These are phyloP conservation scores for Dioscorea alata DNA, from an alignment of 106 monocot genomes.

Conservation along the genomic window DNA sequence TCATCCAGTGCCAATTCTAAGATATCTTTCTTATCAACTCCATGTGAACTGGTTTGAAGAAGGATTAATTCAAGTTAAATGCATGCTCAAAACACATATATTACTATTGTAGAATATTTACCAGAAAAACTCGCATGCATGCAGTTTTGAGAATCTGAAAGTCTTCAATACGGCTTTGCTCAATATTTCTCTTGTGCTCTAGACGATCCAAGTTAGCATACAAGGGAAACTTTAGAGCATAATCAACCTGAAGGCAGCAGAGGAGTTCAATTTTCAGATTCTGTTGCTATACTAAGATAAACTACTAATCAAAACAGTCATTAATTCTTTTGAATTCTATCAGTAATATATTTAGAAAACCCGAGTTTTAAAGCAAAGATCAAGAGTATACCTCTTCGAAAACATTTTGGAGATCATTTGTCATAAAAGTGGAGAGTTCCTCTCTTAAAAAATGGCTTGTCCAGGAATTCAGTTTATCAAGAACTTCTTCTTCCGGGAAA, in stretches of 20 bases:
- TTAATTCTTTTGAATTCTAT: too few relatives aligned
- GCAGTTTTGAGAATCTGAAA: conserved; percentile 31
- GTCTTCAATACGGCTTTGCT: conserved; percentile 21
- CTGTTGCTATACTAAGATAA: too few relatives aligned
- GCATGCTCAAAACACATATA: not conserved
- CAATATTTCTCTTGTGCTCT: conserved; percentile 85
- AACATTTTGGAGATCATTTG: conserved; percentile 1
- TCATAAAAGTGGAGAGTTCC: conserved; percentile 8
- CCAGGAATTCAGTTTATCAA: conserved; percentile 61
- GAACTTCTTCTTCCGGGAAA: conserved; percentile 33
- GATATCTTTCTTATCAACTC: conserved; percentile 30
- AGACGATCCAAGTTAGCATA: conserved; percentile 64
- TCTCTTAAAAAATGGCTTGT: conserved; percentile 40
- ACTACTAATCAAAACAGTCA: too few relatives aligned
- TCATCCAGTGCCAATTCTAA: conserved; percentile 49
- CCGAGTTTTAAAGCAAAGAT: not conserved
- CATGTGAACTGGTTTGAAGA: conserved; percentile 14
- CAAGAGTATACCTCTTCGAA: conserved; percentile 22
- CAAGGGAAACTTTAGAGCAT: conserved; percentile 58
- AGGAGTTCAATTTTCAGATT: not conserved
- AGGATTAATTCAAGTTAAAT: not conserved
- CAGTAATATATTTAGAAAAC: too few relatives aligned
- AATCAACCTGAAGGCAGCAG: conserved; percentile 46
- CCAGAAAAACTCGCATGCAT: conserved; percentile 32
- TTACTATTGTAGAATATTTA: not conserved